Evolutionary conservation across 768 basidiomycete species (phyloP), one percentile per base, ranked within the genome.

Genomic region (Podaxis carcinomalis): DNA sequence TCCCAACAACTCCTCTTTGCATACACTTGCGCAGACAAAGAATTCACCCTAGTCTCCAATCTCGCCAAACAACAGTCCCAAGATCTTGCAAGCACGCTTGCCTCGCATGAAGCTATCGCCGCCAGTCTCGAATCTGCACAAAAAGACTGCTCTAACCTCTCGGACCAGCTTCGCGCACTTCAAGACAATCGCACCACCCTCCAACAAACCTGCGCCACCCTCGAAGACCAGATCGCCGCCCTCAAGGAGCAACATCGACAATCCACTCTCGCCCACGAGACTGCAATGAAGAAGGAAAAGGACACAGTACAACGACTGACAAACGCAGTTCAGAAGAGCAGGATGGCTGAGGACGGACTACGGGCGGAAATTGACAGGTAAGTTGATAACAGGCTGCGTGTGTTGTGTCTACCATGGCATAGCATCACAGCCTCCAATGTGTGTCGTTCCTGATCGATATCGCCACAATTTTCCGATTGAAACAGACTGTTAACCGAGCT

Each of bases 281-380:
- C 65, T 4, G 66, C 72, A 0, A 56, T 83, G 63, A 76, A 78
- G 60, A 81, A 77, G 60, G 83, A 85, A 54, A 77, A 74, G 42
- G 77, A 84, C 27, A 64, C 74, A 0, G 68, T 75, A 7, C 79
- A 83, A 61, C 76, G 81, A 23, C 70, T 90, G 39, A 78, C 80
- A 0, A 69, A 70, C 14, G 76, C 82, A 4, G 69, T 87, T 36
- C 80, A 84, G 63, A 82, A 83, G 72, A 78, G 74, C 62, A 81
- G 84, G 64, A 80, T 80, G 63, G 84, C 87, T 3, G 90, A 94
- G 69, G 85, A 86, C 35, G 82, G 80, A 3, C 77, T 95, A 56
- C 79, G 83, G 36, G 79, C 79, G 27, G 92, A 94, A 63, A 77
- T 91, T 46, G 83, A 87, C 37, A 76, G 78, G 93, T 92, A 65